Evolutionary conservation across 2,329 filamentous ascomycete genomes (phyloP), one percentile per base, ranked within the genome.

Genomic region (Rhinocladiella similis): DNA sequence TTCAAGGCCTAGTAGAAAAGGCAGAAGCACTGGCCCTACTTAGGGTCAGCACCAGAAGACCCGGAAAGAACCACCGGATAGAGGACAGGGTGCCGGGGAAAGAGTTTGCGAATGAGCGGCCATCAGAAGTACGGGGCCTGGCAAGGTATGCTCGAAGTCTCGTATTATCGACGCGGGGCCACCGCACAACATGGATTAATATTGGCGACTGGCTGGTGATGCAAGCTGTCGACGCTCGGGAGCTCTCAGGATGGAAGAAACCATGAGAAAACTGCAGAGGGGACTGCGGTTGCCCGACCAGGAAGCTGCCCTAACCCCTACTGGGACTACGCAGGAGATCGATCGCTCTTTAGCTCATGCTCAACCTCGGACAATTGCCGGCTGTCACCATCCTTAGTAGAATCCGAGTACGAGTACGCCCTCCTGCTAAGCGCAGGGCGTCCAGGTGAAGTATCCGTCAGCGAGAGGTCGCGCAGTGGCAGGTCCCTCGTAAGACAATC

Each of bases 41-140:
- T 12, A 33, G 6, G 10, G 29, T 33, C 29, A 33, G 29, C 29
- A 60, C 53, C 57, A 60, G 47, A 35, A 12, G 20, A 22, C 20
- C 41, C 53, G 57, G 53, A 56, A 47, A 18, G 47, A 36, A 47
- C 57, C 57, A 60, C 54, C 46, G 47, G 50, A 19, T 22, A 22
- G 45, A 29, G 22, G 18, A 27, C n/a, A n/a, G 43, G 16, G 20
- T n/a, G 22, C 12, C 7, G 43, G 20, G 43, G 43, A 20, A 46
- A 27, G 43, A 46, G 20, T 27, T 29, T 46, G 43, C 43, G 43
- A 29, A 25, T 22, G n/a, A n/a, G 16, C 5, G n/a, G 3, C 6
- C n/a, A n/a, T n/a, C n/a, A 16, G 10, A 7, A 12, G 6, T 33
- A 10, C 3, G 29, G 29, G 22, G 7, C 22, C 22, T 25, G 22